phyloP scores from a whole-genome alignment of 305 asterid species.

The Galium porrigens region DNA sequence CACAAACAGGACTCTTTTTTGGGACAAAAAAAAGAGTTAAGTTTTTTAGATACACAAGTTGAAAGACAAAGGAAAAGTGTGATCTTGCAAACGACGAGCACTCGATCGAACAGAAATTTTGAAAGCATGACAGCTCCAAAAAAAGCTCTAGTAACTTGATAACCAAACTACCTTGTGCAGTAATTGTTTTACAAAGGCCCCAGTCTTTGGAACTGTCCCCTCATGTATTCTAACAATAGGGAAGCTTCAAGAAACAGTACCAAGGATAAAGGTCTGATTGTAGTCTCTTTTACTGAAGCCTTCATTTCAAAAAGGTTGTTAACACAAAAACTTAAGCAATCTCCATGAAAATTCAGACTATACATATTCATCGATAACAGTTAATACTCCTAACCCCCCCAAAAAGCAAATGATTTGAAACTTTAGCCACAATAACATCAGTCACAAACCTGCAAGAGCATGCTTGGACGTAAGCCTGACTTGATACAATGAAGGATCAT shows the following conservation, averaged over 20 bases:
- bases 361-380: background rate
- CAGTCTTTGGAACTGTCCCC: background rate
- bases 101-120: background rate
- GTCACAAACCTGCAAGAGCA: constrained; percentile 51
- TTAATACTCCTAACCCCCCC: background rate
- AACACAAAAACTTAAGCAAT: background rate
- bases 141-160: background rate
- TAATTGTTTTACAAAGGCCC: background rate
- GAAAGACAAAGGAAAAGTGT: background rate
- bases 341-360: background rate
- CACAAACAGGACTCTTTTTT: background rate
- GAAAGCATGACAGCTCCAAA: background rate
- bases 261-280: too few relatives aligned
- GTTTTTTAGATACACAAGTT: background rate
- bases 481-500: constrained; percentile 49
- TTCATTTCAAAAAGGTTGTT: background rate
- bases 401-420: background rate
- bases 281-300: background rate
- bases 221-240: background rate
- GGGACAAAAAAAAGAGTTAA: background rate
- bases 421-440: background rate
- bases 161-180: background rate
- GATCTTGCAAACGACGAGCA: background rate
- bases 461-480: constrained; percentile 52
- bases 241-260: too few relatives aligned